Base-by-base conservation (phyloP, 75 land plant genomes). In the Picea sitchensis region DNA sequence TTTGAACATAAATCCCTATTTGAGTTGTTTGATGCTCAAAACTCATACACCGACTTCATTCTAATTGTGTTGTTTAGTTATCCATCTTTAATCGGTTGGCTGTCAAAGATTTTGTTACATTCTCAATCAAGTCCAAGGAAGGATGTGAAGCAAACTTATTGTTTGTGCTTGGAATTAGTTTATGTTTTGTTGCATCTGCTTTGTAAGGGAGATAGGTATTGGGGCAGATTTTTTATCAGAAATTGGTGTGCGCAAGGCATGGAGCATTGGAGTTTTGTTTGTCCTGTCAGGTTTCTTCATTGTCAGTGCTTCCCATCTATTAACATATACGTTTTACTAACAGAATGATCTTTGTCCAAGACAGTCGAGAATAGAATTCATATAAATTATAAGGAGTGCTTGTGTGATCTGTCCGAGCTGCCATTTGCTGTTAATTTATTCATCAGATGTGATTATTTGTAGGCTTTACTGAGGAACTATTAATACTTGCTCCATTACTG, bases 81-180 rank as follows among this genome's bases (percentile, higher is more conserved):
- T 11, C 56, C 74, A n/a, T 71, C 26, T 71, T 38, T 44, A 18
- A 41, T 38, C 2, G 54, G 14, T 38, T 69, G 34, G 74, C 11
- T 71, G 74, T 11, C n/a, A 41, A 69, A 44, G 26, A 8, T 20
- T n/a, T 44, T 44, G 51, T 0, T 71, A 20, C 23, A 38, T 13
- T 71, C 74, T 71, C 26, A 20, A 20, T 71, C 56, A 71, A 51
- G 12, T 51, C 56, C 56, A 44, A 23, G 74, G 51, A 71, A 12
- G 54, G 74, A 71, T 44, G 54, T 44, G 74, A 41, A 64, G 36
- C 32, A 64, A 30, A 12, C 31, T 64, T 26, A 31, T 64, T 64
- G 67, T 64, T 51, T 64, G n/a, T 64, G 67, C 32, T 64, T 64
- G 67, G 14, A 64, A 71, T 71, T 34, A 13, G 18, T 67, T 34